Conservation (phyloP, 352 stramenopile genomes). For the Pythium brachiatum region DNA sequence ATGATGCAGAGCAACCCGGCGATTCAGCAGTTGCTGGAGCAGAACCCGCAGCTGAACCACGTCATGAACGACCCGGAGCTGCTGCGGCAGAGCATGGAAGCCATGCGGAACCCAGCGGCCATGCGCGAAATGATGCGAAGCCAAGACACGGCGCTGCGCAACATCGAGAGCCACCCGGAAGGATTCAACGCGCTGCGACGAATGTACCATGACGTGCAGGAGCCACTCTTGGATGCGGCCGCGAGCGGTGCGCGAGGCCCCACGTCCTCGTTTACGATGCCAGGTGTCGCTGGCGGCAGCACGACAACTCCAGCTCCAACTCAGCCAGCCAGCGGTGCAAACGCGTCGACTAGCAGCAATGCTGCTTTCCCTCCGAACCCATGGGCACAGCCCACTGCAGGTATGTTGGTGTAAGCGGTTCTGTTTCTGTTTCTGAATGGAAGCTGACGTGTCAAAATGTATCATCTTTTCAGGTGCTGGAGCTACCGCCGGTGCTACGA, state of each 20-base stretch:
- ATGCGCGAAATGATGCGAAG: constrained; percentile 97
- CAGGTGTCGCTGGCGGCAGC: constrained; percentile 56
- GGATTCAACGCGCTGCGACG: constrained; percentile 96
- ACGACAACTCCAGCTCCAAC: constrained; percentile 26
- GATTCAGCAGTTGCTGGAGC: constrained; percentile 93
- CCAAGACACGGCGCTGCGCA: constrained; percentile 96
- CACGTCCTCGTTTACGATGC: constrained; percentile 81
- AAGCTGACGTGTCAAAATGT: neutral
- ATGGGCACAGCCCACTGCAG: constrained; percentile 35
- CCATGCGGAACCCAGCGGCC: constrained; percentile 94
- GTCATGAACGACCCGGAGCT: constrained; percentile 95
- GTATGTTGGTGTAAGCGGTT: neutral
- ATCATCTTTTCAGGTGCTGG: neutral
- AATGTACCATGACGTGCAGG: constrained; percentile 94
- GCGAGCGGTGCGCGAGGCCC: constrained; percentile 45
- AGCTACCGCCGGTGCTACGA: constrained; percentile 18
- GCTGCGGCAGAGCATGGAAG: constrained; percentile 94
- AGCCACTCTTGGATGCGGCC: constrained; percentile 94
- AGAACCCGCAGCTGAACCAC: constrained; percentile 95
- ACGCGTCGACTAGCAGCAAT: neutral
- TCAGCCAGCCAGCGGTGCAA: constrained; percentile 19
- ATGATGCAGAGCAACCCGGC: constrained; percentile 97
- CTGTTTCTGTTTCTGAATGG: neutral
- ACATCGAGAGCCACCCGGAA: constrained; percentile 97
- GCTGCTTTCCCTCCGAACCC: constrained; percentile 43